Percentiles rank a stretch among this genome's conserved stretches.
phyloP scores from a whole-genome alignment of 2,329 filamentous ascomycete genomes.

The Trichoderma pleuroti region DNA sequence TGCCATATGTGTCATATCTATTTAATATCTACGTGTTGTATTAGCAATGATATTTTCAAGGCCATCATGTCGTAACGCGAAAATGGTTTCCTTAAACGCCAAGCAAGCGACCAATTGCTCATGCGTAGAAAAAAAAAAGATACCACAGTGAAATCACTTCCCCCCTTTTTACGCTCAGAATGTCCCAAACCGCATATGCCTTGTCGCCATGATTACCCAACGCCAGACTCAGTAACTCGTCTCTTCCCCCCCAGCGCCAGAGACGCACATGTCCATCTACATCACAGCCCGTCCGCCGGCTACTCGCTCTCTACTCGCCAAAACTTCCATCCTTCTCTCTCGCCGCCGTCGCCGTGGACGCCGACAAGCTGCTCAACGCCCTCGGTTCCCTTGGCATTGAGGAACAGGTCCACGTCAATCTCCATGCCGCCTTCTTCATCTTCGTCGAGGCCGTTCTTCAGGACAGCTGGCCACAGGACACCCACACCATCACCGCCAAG shows the following conservation, averaged over 20 bases:
- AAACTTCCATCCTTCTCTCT: conserved; percentile 80
- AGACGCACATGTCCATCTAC: background rate
- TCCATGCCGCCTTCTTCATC: conserved; percentile 80
- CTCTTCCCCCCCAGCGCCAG: background rate
- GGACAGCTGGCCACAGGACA: conserved; percentile 86
- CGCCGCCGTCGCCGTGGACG: conserved; percentile 64
- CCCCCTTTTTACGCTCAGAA: background rate
- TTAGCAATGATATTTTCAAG: background rate
- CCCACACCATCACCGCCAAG: conserved; percentile 92
- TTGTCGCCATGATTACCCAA: background rate
- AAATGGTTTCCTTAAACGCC: conserved; percentile 7
- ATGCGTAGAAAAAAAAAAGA: background rate
- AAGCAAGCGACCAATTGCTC: conserved; percentile 7
- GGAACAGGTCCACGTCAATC: conserved; percentile 80
- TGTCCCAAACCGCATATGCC: background rate
- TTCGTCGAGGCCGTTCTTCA: conserved; percentile 79
- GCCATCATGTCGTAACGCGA: background rate
- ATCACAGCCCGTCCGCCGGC: background rate
- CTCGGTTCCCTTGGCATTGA: conserved; percentile 77
- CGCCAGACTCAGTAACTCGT: background rate
- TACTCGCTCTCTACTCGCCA: conserved; percentile 62
- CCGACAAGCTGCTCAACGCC: conserved; percentile 87
- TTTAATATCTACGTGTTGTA: background rate
- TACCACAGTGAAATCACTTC: background rate
- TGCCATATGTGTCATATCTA: background rate